These are phyloP conservation scores for Lecanicillium sp. DNA, from an alignment of 2,329 filamentous ascomycete species.

Conservation along the genomic window DNA sequence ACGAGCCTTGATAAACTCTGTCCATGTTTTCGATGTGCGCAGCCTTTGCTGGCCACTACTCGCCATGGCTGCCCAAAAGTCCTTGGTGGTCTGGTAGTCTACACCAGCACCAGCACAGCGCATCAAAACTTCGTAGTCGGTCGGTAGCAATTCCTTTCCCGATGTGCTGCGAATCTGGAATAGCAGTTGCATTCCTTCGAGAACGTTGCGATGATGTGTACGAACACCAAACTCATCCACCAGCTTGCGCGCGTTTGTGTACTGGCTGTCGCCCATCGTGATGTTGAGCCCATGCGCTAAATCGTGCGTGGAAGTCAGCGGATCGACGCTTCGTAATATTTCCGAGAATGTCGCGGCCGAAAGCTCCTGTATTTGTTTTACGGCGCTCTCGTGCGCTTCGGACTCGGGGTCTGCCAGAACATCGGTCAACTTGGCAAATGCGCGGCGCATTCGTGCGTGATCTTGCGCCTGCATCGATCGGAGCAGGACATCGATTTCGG, in stretches of 20 bases:
- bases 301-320: constrained; percentile 44
- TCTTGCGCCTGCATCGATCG: constrained; percentile 22
- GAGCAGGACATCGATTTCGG: constrained; percentile 19
- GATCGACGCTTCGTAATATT: constrained; percentile 54
- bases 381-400: constrained; percentile 15
- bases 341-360: constrained; percentile 52
- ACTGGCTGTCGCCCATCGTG: constrained; percentile 28
- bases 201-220: constrained; percentile 27
- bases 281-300: constrained; percentile 31
- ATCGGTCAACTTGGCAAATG: constrained; percentile 20
- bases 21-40: constrained; percentile 26
- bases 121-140: constrained; percentile 37
- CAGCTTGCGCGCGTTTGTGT: constrained; percentile 25
- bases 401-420: constrained; percentile 12
- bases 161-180: constrained; percentile 21
- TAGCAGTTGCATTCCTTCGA: constrained; percentile 26
- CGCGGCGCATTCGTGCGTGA: constrained; percentile 13
- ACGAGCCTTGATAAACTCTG: constrained; percentile 38
- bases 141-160: constrained; percentile 19
- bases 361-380: constrained; percentile 29
- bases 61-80: constrained; percentile 26
- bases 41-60: constrained; percentile 16
- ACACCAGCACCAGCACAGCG: constrained; percentile 38
- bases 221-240: constrained; percentile 38
- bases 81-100: constrained; percentile 24